These are phyloP conservation scores for Pleurotus tuoliensis DNA, from an alignment of 768 basidiomycete species.

Conservation along the genomic window DNA sequence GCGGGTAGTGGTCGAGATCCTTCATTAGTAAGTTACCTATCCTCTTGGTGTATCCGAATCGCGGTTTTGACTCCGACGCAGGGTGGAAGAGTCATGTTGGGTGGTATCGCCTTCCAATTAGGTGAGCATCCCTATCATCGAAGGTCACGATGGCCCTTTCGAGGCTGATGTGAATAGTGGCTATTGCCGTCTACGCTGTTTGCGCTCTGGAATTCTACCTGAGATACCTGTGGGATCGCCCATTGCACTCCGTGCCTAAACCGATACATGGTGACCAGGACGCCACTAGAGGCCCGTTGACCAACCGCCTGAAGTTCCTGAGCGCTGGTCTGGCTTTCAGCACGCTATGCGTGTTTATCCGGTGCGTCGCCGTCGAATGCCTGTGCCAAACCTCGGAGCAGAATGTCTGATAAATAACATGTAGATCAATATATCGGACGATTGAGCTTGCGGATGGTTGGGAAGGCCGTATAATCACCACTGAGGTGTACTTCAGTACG, in stretches of 20 bases:
- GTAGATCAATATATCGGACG: conserved; percentile 47
- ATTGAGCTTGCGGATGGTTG: conserved; percentile 50
- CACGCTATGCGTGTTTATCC: conserved; percentile 41
- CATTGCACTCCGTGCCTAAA: conserved; percentile 17
- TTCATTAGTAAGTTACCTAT: conserved; percentile 9
- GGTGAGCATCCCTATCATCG: conserved; percentile 20
- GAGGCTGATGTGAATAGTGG: conserved; percentile 22
- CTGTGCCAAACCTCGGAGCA: no score
- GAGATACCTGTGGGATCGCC: conserved; percentile 33
- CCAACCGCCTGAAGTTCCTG: conserved; percentile 25
- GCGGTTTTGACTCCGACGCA: conserved; percentile 3
- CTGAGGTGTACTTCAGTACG: conserved; percentile 43
- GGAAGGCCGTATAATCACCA: conserved; percentile 44
- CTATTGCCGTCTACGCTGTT: conserved; percentile 36
- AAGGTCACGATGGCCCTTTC: not conserved
- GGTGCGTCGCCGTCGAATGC: conserved; percentile 23
- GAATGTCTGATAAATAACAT: not conserved
- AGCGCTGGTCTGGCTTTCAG: conserved; percentile 31
- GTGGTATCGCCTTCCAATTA: conserved; percentile 59
- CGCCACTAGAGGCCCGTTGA: conserved; percentile 10
- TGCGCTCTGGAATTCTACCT: conserved; percentile 43
- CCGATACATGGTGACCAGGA: not conserved
- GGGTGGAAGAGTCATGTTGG: conserved; percentile 51
- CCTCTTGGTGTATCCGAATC: not conserved
- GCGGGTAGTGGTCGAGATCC: conserved; percentile 6